phyloP scores from a whole-genome alignment of 176 grass and related monocot genomes.

The Echinochloa phyllopogon region DNA sequence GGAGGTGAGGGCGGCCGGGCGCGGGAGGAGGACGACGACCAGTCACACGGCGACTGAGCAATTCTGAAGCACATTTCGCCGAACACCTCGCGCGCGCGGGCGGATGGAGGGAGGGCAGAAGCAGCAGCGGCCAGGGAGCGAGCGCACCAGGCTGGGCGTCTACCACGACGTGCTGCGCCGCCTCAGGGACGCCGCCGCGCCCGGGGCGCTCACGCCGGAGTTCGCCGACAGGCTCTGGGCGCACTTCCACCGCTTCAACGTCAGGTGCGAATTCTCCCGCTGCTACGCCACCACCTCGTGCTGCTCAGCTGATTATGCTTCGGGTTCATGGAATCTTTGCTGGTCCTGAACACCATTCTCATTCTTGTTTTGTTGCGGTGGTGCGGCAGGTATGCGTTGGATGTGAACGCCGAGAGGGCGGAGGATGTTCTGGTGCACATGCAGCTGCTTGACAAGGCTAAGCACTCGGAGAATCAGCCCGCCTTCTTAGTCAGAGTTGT shows the following conservation, averaged over 20 bases:
- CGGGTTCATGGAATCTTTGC: too few species aligned
- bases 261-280: background rate
- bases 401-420: constrained; percentile 49
- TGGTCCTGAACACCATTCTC: background rate
- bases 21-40: background rate
- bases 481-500: constrained; percentile 34
- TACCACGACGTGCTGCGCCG: constrained; percentile 47
- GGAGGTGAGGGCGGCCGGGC: background rate
- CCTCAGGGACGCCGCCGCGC: constrained; percentile 39
- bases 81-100: background rate
- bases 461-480: background rate
- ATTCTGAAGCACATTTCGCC: constrained; percentile 1
- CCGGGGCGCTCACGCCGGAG: constrained; percentile 22
- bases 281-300: too few species aligned
- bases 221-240: constrained; percentile 47
- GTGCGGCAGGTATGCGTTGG: constrained; percentile 36
- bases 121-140: background rate
- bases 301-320: background rate
- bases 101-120: background rate
- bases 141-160: constrained; percentile 38
- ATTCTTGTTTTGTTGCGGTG: background rate
- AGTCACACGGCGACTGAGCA: background rate
- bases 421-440: constrained; percentile 48
- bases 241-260: constrained; percentile 50
- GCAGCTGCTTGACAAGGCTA: constrained; percentile 35